These are phyloP conservation scores for Lumnitzera racemosa DNA, from an alignment of 345 rosid genomes.

Conservation along the genomic window DNA sequence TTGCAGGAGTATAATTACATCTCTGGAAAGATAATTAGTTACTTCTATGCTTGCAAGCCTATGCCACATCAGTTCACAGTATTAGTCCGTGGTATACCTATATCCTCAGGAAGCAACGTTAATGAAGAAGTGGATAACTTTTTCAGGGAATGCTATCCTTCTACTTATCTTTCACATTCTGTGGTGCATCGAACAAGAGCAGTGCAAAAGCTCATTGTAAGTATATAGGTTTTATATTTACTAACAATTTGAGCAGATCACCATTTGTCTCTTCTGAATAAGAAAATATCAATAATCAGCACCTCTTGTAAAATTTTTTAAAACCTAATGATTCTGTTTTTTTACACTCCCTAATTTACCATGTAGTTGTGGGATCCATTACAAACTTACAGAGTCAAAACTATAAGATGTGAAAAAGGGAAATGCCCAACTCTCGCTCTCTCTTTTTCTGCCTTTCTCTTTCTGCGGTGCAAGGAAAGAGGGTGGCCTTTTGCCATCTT, in stretches of 20 bases:
- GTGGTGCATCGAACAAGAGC: constrained; percentile 56
- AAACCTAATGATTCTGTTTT: too few species aligned
- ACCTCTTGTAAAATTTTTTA: neutral
- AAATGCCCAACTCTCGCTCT: too few species aligned
- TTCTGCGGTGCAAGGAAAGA: too few species aligned
- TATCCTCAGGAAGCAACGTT: constrained; percentile 35
- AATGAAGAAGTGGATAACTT: constrained; percentile 66
- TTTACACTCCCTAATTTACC: too few species aligned
- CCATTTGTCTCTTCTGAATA: too few species aligned
- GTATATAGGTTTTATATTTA: constrained; percentile 9
- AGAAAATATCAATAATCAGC: too few species aligned
- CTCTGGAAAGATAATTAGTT: constrained; percentile 50
- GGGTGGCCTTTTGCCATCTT: too few species aligned
- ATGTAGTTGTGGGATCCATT: too few species aligned
- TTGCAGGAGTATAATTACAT: constrained; percentile 68
- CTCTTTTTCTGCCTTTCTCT: too few species aligned
- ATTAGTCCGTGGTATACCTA: constrained; percentile 67
- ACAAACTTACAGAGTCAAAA: too few species aligned
- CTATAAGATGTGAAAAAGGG: too few species aligned
- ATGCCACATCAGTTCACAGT: constrained; percentile 71
- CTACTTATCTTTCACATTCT: constrained; percentile 65
- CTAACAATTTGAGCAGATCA: too few species aligned
- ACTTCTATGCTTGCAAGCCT: constrained; percentile 66
- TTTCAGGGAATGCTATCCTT: constrained; percentile 75
- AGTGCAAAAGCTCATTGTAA: constrained; percentile 61